These are phyloP conservation scores for Cladobotryum protrusum DNA, from an alignment of 2,329 filamentous ascomycete species.

Conservation along the genomic window DNA sequence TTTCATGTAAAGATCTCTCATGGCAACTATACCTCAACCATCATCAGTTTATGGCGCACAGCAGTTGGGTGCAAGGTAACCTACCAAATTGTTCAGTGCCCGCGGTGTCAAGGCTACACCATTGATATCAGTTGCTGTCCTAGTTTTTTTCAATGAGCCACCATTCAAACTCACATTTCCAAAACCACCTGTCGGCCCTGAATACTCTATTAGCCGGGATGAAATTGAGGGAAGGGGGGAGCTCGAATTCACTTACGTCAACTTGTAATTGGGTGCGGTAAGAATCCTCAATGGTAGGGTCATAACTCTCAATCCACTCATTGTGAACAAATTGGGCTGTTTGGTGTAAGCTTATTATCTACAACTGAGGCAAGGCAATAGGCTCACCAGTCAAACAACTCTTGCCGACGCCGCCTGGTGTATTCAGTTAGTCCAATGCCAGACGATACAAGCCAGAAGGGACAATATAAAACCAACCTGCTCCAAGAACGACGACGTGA, in stretches of 20 bases:
- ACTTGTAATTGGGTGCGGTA: slow-evolving; percentile 72
- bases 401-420: slow-evolving; percentile 78
- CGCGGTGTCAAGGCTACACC: slow-evolving; percentile 72
- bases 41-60: not conserved
- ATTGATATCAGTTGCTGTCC: not conserved
- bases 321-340: slow-evolving; percentile 72
- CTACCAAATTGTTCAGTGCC: slow-evolving; percentile 90
- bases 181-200: slow-evolving; percentile 82
- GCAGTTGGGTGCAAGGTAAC: slow-evolving; percentile 23
- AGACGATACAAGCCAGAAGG: no score
- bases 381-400: slow-evolving; percentile 78
- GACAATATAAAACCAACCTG: slow-evolving; percentile 49
- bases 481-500: slow-evolving; percentile 75
- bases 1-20: slow-evolving; percentile 87
- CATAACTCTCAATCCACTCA: slow-evolving; percentile 86
- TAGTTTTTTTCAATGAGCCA: not conserved
- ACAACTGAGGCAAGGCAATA: slow-evolving; percentile 9
- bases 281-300: slow-evolving; percentile 72
- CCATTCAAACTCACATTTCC: slow-evolving; percentile 63
- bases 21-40: slow-evolving; percentile 40
- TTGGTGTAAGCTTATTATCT: slow-evolving; percentile 1
- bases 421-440: slow-evolving; percentile 24
- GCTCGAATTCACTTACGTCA: slow-evolving; percentile 57
- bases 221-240: slow-evolving; percentile 5
- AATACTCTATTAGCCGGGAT: slow-evolving; percentile 4